phyloP scores from a whole-genome alignment of 768 basidiomycete genomes.

The Psilocybe sp. region DNA sequence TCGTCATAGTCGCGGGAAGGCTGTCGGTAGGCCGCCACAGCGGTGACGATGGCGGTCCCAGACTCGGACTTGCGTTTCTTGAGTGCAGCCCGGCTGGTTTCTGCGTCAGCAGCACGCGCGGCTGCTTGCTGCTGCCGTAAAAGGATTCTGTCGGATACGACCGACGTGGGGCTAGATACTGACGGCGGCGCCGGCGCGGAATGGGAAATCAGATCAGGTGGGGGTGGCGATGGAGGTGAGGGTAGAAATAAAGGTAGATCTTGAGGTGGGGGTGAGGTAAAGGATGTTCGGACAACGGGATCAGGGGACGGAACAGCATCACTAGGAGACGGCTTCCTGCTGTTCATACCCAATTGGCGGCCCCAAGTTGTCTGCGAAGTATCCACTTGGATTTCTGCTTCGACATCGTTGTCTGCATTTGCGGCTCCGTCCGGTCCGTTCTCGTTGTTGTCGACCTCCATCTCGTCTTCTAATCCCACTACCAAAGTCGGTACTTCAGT shows the following conservation, averaged over 20 bases:
- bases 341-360: constrained; percentile 24
- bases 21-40: too few relatives aligned
- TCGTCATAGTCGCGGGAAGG: constrained; percentile 1
- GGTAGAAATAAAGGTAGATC: background rate
- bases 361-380: constrained; percentile 21
- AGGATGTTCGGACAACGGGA: too few relatives aligned
- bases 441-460: constrained; percentile 10
- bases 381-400: constrained; percentile 6
- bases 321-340: too few relatives aligned
- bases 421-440: background rate
- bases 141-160: too few relatives aligned
- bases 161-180: too few relatives aligned
- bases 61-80: constrained; percentile 34
- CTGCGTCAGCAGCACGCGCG: too few relatives aligned
- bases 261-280: background rate
- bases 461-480: constrained; percentile 6
- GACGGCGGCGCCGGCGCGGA: too few relatives aligned
- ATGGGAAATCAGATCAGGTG: too few relatives aligned
- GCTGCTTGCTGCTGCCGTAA: too few relatives aligned
- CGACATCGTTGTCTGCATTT: background rate
- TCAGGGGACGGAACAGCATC: too few relatives aligned
- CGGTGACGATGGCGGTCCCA: background rate
- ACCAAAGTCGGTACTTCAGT: background rate
- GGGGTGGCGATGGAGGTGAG: background rate
- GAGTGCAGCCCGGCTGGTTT: background rate